phyloP scores from a whole-genome alignment of 2,329 filamentous ascomycete genomes.

The Rhinocladiella mackenziei region DNA sequence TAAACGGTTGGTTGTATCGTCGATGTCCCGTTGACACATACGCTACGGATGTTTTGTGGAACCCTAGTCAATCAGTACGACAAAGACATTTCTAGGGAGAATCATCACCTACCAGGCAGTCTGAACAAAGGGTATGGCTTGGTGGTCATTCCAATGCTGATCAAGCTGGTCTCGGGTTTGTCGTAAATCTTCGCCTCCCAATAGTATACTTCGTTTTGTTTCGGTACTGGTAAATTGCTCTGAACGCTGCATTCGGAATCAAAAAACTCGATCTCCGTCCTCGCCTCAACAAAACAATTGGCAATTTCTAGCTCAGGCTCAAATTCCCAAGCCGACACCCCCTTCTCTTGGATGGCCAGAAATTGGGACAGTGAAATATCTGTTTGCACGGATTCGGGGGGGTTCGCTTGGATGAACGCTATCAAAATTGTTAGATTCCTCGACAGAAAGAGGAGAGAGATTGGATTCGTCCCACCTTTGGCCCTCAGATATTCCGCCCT shows the following conservation, averaged over 20 bases:
- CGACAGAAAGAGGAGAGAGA: neutral
- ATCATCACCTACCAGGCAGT: constrained; percentile 67
- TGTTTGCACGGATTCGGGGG: constrained; percentile 89
- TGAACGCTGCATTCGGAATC: constrained; percentile 97
- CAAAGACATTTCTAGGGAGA: neutral
- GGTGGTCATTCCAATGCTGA: constrained; percentile 91
- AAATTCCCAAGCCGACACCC: constrained; percentile 99
- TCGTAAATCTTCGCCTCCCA: constrained; percentile 99
- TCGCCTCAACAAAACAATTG: constrained; percentile 94
- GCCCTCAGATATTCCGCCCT: constrained; percentile 87
- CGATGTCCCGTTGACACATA: constrained; percentile 85
- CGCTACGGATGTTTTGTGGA: constrained; percentile 86
- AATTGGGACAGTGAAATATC: constrained; percentile 98
- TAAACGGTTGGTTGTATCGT: constrained; percentile 90
- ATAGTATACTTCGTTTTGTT: constrained; percentile 99
- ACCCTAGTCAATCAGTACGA: constrained; percentile 56
- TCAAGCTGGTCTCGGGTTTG: constrained; percentile 80
- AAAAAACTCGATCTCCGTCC: constrained; percentile 98
- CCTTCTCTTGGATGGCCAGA: constrained; percentile 97
- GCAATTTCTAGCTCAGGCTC: constrained; percentile 98
- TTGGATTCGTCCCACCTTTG: constrained; percentile 63
- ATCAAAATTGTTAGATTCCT: constrained; percentile 23
- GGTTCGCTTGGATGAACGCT: constrained; percentile 94
- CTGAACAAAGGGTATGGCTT: constrained; percentile 96
- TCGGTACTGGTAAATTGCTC: constrained; percentile 92